Percentiles rank a stretch among this genome's conserved stretches.
phyloP scores from a whole-genome alignment of 192 early-diverging fungal genomes.

The Blastocladiella britannica region DNA sequence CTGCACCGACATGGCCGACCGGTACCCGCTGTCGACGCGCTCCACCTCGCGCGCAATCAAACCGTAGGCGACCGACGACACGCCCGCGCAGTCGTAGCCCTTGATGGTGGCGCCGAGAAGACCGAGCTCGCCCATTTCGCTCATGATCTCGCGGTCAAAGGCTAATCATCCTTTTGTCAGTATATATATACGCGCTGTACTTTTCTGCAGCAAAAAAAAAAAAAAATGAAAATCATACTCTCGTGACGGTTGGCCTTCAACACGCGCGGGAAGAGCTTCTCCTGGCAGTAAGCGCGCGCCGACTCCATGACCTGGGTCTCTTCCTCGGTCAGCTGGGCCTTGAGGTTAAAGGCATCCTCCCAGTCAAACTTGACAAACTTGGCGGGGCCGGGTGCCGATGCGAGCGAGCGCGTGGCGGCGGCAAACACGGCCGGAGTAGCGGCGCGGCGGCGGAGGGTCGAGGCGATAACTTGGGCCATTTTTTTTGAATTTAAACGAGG shows the following conservation, averaged over 20 bases:
- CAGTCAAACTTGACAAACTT: slow-evolving; percentile 50
- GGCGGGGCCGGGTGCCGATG: background rate
- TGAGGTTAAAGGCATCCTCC: slow-evolving; percentile 67
- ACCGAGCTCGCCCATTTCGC: slow-evolving; percentile 82
- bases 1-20: slow-evolving; percentile 95
- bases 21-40: slow-evolving; percentile 85
- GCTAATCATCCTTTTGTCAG: slow-evolving; percentile 17
- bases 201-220: no score
- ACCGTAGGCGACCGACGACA: slow-evolving; percentile 91
- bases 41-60: slow-evolving; percentile 92
- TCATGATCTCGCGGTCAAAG: slow-evolving; percentile 77
- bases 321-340: slow-evolving; percentile 73
- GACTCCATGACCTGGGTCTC: slow-evolving; percentile 65
- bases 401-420: background rate
- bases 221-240: slow-evolving; percentile 21
- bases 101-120: slow-evolving; percentile 84
- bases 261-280: slow-evolving; percentile 66
- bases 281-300: slow-evolving; percentile 70
- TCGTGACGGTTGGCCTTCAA: slow-evolving; percentile 69
- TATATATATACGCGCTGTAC: no score
- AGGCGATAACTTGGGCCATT: no score
- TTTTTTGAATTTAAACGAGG: no score
- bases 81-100: slow-evolving; percentile 90
- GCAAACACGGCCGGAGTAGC: background rate
- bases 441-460: no score